A percentile compares a stretch with the other conserved stretches of the same genome.
These are phyloP conservation scores for Trichoderma koningii DNA, from an alignment of 2,329 filamentous ascomycete genomes.

Conservation along the genomic window DNA sequence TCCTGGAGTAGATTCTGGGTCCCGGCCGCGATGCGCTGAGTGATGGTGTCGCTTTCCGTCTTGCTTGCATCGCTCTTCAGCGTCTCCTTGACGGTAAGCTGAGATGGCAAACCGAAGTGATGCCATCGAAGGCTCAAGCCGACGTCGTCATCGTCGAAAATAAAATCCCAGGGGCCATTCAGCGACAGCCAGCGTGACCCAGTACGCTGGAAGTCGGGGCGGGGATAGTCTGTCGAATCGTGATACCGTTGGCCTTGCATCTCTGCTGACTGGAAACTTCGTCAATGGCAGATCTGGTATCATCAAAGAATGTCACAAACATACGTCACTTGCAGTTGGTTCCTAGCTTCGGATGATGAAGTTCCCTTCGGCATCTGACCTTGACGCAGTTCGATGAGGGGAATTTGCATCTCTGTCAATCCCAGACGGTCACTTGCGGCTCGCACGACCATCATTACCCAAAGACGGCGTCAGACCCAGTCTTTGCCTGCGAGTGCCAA, in stretches of 20 bases:
- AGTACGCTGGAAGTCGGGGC: conserved; percentile 63
- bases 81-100: conserved; percentile 38
- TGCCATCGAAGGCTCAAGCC: conserved; percentile 59
- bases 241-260: conserved; percentile 9
- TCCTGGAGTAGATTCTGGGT: conserved; percentile 51
- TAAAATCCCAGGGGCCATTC: conserved; percentile 64
- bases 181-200: conserved; percentile 60
- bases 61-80: conserved; percentile 39
- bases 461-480: conserved; percentile 16
- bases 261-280: not conserved
- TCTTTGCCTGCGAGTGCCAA: conserved; percentile 18
- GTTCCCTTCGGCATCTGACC: not conserved
- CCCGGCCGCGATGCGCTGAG: conserved; percentile 51
- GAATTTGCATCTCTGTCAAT: conserved; percentile 12
- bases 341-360: not conserved
- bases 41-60: conserved; percentile 39
- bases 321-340: no score
- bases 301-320: not conserved
- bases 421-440: not conserved
- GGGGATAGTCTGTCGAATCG: conserved; percentile 51
- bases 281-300: not conserved
- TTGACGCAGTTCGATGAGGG: conserved; percentile 15
- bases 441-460: conserved; percentile 9
- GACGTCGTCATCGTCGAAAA: conserved; percentile 65
- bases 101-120: conserved; percentile 50